Conservation (phyloP, 345 rosid species). For the Murraya paniculata region DNA sequence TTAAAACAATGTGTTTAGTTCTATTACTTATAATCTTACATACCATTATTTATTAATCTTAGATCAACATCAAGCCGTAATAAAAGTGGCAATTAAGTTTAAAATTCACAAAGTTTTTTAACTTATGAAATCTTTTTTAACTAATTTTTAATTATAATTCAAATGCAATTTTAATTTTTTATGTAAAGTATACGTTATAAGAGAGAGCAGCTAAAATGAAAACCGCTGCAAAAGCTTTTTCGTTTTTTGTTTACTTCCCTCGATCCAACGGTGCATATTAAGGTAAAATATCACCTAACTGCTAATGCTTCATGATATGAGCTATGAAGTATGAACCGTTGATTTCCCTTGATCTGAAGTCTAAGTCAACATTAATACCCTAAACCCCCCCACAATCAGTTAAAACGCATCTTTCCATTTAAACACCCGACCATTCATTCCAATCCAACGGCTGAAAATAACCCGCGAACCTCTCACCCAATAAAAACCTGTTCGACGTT, state of each 20-base stretch:
- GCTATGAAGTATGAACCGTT: background rate
- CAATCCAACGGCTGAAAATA: conserved; percentile 35
- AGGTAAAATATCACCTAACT: background rate
- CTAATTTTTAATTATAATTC: background rate
- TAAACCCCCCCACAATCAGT: background rate
- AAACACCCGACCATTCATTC: conserved; percentile 3
- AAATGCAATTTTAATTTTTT: background rate
- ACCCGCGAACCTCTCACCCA: conserved; percentile 21
- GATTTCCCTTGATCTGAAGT: background rate
- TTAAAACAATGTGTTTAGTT: too few relatives aligned
- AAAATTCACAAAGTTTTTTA: too few relatives aligned
- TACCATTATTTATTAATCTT: too few relatives aligned
- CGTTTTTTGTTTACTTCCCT: background rate
- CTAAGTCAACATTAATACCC: conserved; percentile 5
- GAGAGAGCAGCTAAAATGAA: background rate
- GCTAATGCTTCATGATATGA: background rate
- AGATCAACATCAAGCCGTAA: too few relatives aligned
- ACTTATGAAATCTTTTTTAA: too few relatives aligned
- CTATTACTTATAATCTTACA: too few relatives aligned
- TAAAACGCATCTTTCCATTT: conserved; percentile 23
- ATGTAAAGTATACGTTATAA: background rate
- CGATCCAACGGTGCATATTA: conserved; percentile 5
- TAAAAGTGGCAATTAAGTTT: background rate
- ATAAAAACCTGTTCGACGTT: conserved; percentile 13
- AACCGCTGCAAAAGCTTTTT: background rate